These are phyloP conservation scores for Sphaerobolus stellatus DNA, from an alignment of 1,284 basidiomycete genomes.

Conservation along the genomic window DNA sequence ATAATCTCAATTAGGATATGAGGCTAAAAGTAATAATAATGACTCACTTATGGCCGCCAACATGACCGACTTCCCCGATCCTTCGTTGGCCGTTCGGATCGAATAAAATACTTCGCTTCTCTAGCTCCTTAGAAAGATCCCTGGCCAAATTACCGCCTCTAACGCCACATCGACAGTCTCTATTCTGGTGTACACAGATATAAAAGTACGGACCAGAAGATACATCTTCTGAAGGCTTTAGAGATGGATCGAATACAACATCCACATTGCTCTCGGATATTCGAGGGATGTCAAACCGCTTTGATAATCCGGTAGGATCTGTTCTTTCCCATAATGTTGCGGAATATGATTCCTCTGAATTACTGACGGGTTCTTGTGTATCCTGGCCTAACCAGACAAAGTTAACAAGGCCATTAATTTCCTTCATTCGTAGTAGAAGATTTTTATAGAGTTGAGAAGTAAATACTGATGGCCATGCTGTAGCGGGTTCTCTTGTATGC, in stretches of 20 bases:
- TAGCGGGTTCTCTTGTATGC: slow-evolving; percentile 1
- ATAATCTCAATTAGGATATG: slow-evolving; percentile 2
- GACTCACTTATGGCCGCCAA: slow-evolving; percentile 84
- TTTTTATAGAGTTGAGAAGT: not conserved
- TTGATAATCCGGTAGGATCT: not conserved
- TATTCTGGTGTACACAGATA: slow-evolving; percentile 68
- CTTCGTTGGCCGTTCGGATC: slow-evolving; percentile 39
- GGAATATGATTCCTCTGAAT: slow-evolving; percentile 1
- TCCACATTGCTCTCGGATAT: slow-evolving; percentile 50
- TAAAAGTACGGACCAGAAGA: slow-evolving; percentile 44
- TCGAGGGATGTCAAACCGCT: not conserved
- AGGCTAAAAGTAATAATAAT: slow-evolving; percentile 9
- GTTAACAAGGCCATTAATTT: slow-evolving; percentile 8
- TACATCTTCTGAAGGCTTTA: slow-evolving; percentile 14
- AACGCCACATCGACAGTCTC: slow-evolving; percentile 76
- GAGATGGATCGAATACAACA: slow-evolving; percentile 29
- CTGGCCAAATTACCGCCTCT: slow-evolving; percentile 43
- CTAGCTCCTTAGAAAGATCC: not conserved
- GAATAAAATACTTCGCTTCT: slow-evolving; percentile 27
- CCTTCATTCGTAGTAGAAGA: not conserved
- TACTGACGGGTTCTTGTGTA: not conserved
- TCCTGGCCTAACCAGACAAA: slow-evolving; percentile 6
- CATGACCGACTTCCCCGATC: slow-evolving; percentile 72
- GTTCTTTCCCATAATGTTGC: slow-evolving; percentile 6
- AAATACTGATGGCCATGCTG: slow-evolving; percentile 4